Evolutionary conservation across 805 yeast genomes (phyloP), one percentile per base, ranked within the genome.

Genomic region (Candida arabinofermentans): DNA sequence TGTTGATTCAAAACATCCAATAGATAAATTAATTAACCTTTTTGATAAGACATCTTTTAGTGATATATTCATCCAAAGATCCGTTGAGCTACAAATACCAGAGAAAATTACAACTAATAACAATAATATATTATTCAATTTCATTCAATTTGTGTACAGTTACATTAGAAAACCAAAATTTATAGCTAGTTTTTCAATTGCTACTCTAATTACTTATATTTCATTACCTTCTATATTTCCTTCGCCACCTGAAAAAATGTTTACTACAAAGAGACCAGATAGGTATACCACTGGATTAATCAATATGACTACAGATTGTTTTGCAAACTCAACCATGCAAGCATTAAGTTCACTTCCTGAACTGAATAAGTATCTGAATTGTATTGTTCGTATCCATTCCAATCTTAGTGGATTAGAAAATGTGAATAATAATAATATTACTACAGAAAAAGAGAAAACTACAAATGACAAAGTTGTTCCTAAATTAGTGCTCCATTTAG

Each of bases 301-400:
- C 50, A 93, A 91, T 61, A 70, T 81, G 48, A 75, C 90, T 45
- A 86, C 87, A 50, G 96, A 89, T 59, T 91, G 99, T 61, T 91
- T 87, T 66, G 96, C 96, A 46, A 91, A 93, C 57, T 77, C 95
- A 7, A 81, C 90, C 1, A 56, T 93, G 16, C 99, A 91, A 60
- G 93, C 90, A 0, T 71, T 85, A 41, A 75, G 82, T 14, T 65
- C 88, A 0, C 58, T 83, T 14, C 81, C 86, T 0, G 72, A 74
- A 0, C 55, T 86, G 37, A 76, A 81, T 27, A 66, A 63, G 4
- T 85, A 86, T 51, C 59, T 85, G 46, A 79, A 69, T 43, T 53
- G 58, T 24, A 60, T 74, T 41, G 60, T 69, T 29, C 50, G 53
- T 10, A 37, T 54, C 12, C 43, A 46, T 23, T 35, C 43, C 6